Base-by-base conservation (phyloP, 2,329 filamentous ascomycete species). In the Dactylellina cionopaga region DNA sequence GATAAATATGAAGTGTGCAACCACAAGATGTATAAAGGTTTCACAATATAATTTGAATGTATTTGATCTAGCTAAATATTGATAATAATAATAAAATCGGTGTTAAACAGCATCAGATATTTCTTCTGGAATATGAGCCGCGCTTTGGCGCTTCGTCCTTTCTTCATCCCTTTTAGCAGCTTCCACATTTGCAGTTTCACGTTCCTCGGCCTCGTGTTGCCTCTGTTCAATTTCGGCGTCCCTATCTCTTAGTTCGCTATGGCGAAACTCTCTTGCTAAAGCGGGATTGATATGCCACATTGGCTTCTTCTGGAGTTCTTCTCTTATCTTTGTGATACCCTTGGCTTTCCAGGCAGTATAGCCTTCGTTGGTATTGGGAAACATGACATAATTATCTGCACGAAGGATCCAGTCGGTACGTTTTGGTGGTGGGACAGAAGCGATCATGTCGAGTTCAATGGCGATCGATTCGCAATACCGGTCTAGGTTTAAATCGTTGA, bases 401-500 rank as follows among this genome's bases (percentile, higher is more conserved):
- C 62, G 41, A 22, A 4, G 37, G 31, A 66, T 33, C 62, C 62
- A 66, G 1, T 51, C 62, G 7, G 15, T 47, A 22, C 27, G 17
- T 6, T 58, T 52, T 15, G 54, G 54, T 35, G 64, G 54, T 46
- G 64, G 33, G 22, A 31, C 35, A 2, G 54, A 60, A 25, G 27
- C 51, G 46, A 69, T 69, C 54, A 69, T 69, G 29, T 69, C 64
- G 3, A 69, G 55, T 47, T 69, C 64, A 17, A 69, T 80, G 15
- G 89, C 87, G 37, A 95, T 84, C 77, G 92, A 89, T 39, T 88
- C 84, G 81, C 91, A 95, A 83, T 88, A 96, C 9, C 84, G 82
- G 78, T 94, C 91, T 1, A 93, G 84, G 0, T 90, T 89, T 27
- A 93, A 81, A 80, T 95, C 91, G 78, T 94, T 95, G 76, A 93